Evolutionary conservation across 2,329 filamentous ascomycete species (phyloP).

Genomic region (Sclerotinia borealis): DNA sequence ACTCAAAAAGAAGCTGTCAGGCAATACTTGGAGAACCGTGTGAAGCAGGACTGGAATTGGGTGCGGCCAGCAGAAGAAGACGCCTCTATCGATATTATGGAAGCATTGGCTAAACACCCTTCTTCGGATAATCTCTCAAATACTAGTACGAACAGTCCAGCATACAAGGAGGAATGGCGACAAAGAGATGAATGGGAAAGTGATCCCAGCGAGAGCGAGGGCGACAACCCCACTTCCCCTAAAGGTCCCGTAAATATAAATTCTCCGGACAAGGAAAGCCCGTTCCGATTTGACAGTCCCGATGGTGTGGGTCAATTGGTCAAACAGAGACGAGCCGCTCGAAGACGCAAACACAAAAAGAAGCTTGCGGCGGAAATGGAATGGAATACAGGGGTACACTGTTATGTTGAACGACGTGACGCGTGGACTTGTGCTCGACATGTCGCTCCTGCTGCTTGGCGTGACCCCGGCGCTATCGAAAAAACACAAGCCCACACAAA

Average conservation of each 20-base stretch:
- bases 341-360: constrained; percentile 40
- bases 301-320: constrained; percentile 34
- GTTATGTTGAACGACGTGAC: constrained; percentile 71
- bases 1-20: constrained; percentile 59
- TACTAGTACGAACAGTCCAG: not conserved
- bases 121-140: not conserved
- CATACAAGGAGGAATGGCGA: constrained; percentile 22
- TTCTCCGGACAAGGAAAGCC: constrained; percentile 23
- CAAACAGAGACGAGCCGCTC: constrained; percentile 18
- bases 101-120: not conserved
- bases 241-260: constrained; percentile 14
- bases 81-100: constrained; percentile 2
- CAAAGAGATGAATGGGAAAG: constrained; percentile 33
- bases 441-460: constrained; percentile 39
- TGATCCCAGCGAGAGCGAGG: constrained; percentile 27
- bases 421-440: constrained; percentile 76
- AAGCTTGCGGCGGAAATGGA: constrained; percentile 57
- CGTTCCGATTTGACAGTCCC: constrained; percentile 37
- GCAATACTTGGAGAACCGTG: constrained; percentile 46
- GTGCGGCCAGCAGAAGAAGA: constrained; percentile 42
- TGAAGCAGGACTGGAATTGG: constrained; percentile 57
- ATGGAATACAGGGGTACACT: constrained; percentile 79
- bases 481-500: constrained; percentile 32
- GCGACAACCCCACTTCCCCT: constrained; percentile 17
- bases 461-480: not conserved